phyloP scores from a whole-genome alignment of 768 basidiomycete species.

The Gymnopilus dilepis region DNA sequence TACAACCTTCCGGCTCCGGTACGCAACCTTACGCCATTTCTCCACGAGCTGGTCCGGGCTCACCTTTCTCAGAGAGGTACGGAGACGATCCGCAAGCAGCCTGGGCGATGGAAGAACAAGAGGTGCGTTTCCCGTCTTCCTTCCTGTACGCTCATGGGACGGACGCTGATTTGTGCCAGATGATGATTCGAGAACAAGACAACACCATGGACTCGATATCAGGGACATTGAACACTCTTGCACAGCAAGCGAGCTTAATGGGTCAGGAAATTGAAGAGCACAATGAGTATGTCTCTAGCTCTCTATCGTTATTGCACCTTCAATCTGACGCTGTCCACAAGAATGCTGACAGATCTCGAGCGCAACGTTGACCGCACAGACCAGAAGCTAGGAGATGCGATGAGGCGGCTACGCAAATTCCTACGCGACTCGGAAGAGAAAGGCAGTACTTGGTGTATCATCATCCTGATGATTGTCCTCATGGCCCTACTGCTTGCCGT shows the following conservation, averaged over 20 bases:
- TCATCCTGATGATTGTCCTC: constrained; percentile 82
- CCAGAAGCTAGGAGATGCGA: constrained; percentile 65
- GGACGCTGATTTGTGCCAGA: constrained; percentile 42
- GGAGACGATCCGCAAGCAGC: constrained; percentile 70
- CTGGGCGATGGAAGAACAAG: constrained; percentile 89
- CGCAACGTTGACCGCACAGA: constrained; percentile 74
- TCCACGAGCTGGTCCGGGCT: constrained; percentile 35
- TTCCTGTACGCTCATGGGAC: not conserved
- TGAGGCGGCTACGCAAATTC: constrained; percentile 77
- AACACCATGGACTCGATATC: constrained; percentile 86
- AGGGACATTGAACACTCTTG: constrained; percentile 83
- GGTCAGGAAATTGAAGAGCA: constrained; percentile 92
- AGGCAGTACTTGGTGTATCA: constrained; percentile 89
- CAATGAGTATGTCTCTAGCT: constrained; percentile 68
- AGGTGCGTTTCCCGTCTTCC: constrained; percentile 50
- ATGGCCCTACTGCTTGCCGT: constrained; percentile 78
- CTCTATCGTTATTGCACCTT: not conserved
- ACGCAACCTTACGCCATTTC: constrained; percentile 21
- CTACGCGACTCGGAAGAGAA: constrained; percentile 89
- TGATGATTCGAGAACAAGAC: constrained; percentile 90
- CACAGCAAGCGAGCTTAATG: constrained; percentile 93
- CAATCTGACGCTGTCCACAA: constrained; percentile 31
- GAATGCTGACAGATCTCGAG: constrained; percentile 83
- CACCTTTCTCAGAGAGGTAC: constrained; percentile 40
- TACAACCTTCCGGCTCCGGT: constrained; percentile 24